Base-by-base conservation (phyloP, 2,329 filamentous ascomycete species). In the Ceratocystis destructans region DNA sequence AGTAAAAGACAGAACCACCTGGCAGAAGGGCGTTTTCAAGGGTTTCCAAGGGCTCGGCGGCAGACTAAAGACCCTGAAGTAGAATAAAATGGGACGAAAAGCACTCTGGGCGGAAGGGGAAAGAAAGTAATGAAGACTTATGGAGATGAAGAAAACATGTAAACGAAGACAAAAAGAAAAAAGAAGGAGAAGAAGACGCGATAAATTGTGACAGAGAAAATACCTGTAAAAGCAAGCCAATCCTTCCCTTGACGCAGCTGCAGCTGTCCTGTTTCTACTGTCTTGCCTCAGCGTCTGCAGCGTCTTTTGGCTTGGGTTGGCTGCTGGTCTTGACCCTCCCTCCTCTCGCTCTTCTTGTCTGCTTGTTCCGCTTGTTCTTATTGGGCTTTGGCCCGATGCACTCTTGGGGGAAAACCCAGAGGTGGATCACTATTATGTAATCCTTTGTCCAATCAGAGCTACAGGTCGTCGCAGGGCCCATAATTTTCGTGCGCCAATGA, bases 401-500 rank as follows among this genome's bases (percentile, higher is more conserved):
- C 33, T 53, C 20, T 64, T 64, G 50, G 62, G 50, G 25, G 41
- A 62, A 64, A 62, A 62, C 17, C 45, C 45, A 48, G 37, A 53
- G 31, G 61, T 57, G 46, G 53, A 46, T 37, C 46, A 6, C n/a
- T 7, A 61, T 67, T 62, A 64, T 62, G 62, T 64, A 46, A 64
- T 28, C 45, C 41, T 10, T 1, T 17, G 37, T 25, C 66, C 66
- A 67, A 67, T 67, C 17, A 59, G 61, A 55, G 25, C 20, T 8
- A n/a, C 6, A 6, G 48, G 25, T 45, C 31, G 33, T 50, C 45
- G 6, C 37, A 41, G 20, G 55, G 55, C 62, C 66, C 66, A 62
- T 37, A 67, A 46, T 53, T 67, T 55, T 67, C 55, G 62, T 67
- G 62, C 66, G 46, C 62, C 62, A 64, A 25, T 37, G 61, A 65